Percentiles rank a stretch among this genome's conserved stretches.
These are phyloP conservation scores for Hericium coralloides DNA, from an alignment of 768 basidiomycete genomes.

Conservation along the genomic window DNA sequence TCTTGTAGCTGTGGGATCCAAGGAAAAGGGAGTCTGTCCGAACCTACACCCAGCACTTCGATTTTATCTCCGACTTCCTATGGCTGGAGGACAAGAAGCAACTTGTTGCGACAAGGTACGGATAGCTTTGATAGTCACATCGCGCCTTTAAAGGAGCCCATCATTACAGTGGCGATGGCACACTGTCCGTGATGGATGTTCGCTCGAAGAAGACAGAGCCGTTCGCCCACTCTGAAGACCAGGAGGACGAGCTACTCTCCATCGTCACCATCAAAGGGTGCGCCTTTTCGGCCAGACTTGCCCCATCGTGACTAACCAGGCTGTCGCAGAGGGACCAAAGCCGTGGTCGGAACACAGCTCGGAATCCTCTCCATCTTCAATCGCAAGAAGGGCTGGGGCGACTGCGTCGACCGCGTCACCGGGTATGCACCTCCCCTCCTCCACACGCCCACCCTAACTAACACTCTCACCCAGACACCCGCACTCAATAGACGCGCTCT, in stretches of 20 bases:
- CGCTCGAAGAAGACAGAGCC: slow-evolving; percentile 74
- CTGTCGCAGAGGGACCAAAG: slow-evolving; percentile 54
- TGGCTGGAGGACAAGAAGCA: slow-evolving; percentile 70
- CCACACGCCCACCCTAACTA: no score
- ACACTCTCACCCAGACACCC: slow-evolving; percentile 54
- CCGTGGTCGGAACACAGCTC: slow-evolving; percentile 82
- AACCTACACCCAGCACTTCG: slow-evolving; percentile 80
- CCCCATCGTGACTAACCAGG: not conserved
- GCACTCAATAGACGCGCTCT: slow-evolving; percentile 82
- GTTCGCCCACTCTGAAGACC: slow-evolving; percentile 84
- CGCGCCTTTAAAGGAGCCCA: not conserved
- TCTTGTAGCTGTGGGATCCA: slow-evolving; percentile 82
- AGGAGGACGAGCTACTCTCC: slow-evolving; percentile 90
- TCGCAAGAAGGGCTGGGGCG: slow-evolving; percentile 78
- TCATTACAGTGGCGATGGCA: slow-evolving; percentile 73
- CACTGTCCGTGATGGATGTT: slow-evolving; percentile 86
- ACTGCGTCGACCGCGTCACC: slow-evolving; percentile 85
- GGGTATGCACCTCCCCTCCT: slow-evolving; percentile 41
- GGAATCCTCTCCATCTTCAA: slow-evolving; percentile 90
- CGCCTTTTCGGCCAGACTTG: slow-evolving; percentile 12
- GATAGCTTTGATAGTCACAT: not conserved
- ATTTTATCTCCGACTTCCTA: slow-evolving; percentile 89
- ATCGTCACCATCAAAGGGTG: slow-evolving; percentile 79
- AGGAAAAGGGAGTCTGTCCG: slow-evolving; percentile 55
- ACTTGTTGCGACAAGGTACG: slow-evolving; percentile 80